Evolutionary conservation across 768 basidiomycete genomes (phyloP).

Genomic region (Rhodotorula kratochvilovae): DNA sequence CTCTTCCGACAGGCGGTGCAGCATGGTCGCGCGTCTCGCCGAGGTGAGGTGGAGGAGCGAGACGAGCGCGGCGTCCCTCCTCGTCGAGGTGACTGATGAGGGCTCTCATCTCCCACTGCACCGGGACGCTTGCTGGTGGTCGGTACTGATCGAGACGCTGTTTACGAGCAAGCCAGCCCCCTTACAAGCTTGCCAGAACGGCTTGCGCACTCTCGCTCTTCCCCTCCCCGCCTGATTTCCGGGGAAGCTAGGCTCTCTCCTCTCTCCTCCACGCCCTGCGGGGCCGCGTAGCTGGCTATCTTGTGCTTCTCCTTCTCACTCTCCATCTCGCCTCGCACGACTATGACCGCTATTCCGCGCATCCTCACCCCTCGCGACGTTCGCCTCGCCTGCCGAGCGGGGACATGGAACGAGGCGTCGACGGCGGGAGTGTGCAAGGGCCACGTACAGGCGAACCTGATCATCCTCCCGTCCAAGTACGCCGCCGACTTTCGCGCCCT

Average conservation of each 20-base stretch:
- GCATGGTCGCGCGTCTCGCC: no score
- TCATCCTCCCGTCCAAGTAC: constrained; percentile 40
- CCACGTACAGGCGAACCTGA: constrained; percentile 43
- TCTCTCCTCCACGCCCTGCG: background rate
- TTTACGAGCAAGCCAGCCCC: no score
- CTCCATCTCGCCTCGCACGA: no score
- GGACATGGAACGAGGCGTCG: constrained; percentile 21
- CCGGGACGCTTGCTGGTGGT: no score
- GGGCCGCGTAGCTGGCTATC: background rate
- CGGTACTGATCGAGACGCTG: no score
- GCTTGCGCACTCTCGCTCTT: no score
- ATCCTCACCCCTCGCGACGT: constrained; percentile 10
- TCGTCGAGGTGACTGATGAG: no score
- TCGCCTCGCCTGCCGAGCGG: constrained; percentile 27
- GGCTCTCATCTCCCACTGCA: no score
- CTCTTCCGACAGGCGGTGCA: no score
- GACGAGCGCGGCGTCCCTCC: no score
- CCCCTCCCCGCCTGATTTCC: background rate
- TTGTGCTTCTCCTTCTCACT: background rate
- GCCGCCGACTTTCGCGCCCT: constrained; percentile 43
- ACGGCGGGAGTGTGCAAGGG: constrained; percentile 30
- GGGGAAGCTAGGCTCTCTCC: background rate
- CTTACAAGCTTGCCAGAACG: no score
- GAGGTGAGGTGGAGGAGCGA: background rate
- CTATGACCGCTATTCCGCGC: background rate